Base-by-base conservation (phyloP, 176 grass and related monocot species). In the Oryza glaberrima region DNA sequence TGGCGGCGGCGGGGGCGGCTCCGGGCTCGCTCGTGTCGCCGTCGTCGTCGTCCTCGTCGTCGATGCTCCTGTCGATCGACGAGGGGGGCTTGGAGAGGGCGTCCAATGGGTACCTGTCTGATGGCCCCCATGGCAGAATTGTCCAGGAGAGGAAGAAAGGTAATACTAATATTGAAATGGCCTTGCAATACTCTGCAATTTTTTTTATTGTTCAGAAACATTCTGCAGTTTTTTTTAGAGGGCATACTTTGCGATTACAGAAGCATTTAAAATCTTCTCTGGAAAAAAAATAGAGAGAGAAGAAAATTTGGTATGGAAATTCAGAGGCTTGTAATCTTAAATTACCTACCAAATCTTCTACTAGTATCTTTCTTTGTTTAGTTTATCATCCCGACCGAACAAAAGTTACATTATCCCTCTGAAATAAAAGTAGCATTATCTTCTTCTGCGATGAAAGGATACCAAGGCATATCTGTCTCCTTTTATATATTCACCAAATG, bases 121-220 rank as follows among this genome's bases (percentile, higher is more conserved):
- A 94, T 63, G 91, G 88, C 13, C 84, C 92, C 75, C 67, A 85
- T 54, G 89, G 81, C 87, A 88, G 81, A 88, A 79, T 65, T 75
- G 63, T 89, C 25, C 93, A 88, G 81, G 89, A 98, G 84, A 90
- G 93, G 86, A 95, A 94, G 78, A 98, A 98, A 88, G 96, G 96
- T 95, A 48, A 48, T 43, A 58, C n/a, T 95, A 48, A 48, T 43
- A n/a, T 58, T 58, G 72, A 61, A 61, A 73, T 74, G 44, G 45
- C 72, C 13, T 74, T 30, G 2, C 52, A 58, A 20, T 20, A 23
- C 58, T 22, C 20, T 35, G 74, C 30, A 60, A 40, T n/a, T 58
- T 58, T 58, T 58, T 58, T 58, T 0, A 43, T 43, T 9, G 40
- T 41, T 10, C 43, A 11, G 10, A 44, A 44, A 44, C 7, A 44